Evolutionary conservation across 2,329 filamentous ascomycete species (phyloP).

Genomic region (Emmonsiellopsis sp.): DNA sequence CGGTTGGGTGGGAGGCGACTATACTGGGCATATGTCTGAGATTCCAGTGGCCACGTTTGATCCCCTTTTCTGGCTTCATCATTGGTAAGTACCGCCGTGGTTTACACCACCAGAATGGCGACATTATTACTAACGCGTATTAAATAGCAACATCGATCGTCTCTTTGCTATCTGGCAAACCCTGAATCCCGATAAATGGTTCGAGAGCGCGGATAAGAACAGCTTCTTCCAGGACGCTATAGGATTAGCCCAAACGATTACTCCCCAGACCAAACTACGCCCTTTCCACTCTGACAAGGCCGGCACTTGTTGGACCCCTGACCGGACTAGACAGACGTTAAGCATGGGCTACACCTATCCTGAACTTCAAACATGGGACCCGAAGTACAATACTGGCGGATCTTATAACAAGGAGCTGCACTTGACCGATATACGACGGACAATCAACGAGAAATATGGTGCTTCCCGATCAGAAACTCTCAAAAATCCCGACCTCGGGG

Average conservation of each 20-base stretch:
- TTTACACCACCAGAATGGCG: background rate
- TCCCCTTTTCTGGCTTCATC: conserved; percentile 32
- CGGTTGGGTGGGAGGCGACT: conserved; percentile 46
- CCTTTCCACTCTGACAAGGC: conserved; percentile 1
- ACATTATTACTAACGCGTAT: background rate
- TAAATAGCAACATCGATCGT: conserved; percentile 1
- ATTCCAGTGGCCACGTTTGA: conserved; percentile 71
- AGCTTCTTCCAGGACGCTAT: conserved; percentile 3
- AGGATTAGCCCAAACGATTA: background rate
- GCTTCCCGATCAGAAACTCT: background rate
- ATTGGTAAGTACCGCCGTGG: background rate
- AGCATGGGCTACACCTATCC: conserved; percentile 3
- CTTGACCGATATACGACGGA: background rate
- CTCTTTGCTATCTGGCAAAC: conserved; percentile 2
- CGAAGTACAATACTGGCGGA: background rate
- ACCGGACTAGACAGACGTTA: background rate
- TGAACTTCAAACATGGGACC: conserved; percentile 3
- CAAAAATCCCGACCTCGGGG: background rate
- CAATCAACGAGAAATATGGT: conserved; percentile 1
- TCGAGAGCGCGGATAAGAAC: background rate
- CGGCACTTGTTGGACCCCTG: background rate
- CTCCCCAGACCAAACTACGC: background rate
- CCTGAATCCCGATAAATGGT: conserved; percentile 4
- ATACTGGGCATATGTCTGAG: conserved; percentile 58
- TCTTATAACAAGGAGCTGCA: background rate